A percentile compares a stretch with the other conserved stretches of the same genome.
Evolutionary conservation across 78 protist species (phyloP).

Genomic region (Dictyostelium citrinum): DNA sequence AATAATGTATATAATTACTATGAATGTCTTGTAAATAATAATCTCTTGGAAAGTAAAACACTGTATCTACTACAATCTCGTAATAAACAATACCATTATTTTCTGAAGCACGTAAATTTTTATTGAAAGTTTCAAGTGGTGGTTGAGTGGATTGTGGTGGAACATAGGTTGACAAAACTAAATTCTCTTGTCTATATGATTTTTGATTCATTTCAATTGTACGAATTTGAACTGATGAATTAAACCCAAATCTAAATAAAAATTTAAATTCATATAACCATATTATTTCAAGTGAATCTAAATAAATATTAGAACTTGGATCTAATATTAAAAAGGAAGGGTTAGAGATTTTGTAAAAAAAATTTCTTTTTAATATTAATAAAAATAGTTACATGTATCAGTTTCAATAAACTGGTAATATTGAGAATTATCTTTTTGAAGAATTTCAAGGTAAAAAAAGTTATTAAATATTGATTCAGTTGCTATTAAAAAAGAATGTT

Average conservation of each 20-base stretch:
- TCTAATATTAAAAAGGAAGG: too few relatives aligned
- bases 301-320: background rate
- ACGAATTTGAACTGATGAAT: background rate
- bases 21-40: background rate
- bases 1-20: background rate
- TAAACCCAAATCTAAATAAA: background rate
- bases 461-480: background rate
- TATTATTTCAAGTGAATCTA: background rate
- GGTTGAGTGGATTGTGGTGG: background rate
- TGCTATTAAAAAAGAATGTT: background rate
- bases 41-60: background rate
- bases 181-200: background rate
- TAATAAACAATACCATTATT: background rate
- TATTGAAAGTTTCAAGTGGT: background rate
- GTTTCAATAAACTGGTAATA: background rate
- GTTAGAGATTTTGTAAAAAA: too few relatives aligned
- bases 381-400: too few relatives aligned
- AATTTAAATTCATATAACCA: background rate
- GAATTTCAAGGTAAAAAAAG: background rate
- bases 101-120: background rate
- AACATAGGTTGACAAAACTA: background rate
- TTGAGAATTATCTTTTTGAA: background rate
- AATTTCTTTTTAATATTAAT: too few relatives aligned
- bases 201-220: background rate
- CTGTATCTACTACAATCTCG: background rate